phyloP scores from a whole-genome alignment of 1,284 basidiomycete species.

The Trametes hirsuta region DNA sequence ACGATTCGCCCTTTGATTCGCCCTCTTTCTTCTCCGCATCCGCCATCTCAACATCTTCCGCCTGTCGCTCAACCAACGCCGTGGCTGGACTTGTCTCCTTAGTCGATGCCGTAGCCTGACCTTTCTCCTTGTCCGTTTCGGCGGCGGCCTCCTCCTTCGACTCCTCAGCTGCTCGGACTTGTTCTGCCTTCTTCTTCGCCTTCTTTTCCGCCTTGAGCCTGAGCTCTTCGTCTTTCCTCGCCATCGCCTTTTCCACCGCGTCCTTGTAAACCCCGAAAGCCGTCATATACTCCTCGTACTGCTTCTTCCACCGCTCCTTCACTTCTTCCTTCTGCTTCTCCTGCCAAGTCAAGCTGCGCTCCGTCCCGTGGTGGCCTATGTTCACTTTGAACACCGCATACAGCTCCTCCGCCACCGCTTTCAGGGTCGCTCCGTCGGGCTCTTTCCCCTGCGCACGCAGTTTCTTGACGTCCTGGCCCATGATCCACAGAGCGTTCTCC shows the following conservation, averaged over 20 bases:
- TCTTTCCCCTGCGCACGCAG: not conserved
- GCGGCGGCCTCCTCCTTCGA: not conserved
- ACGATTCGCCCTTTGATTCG: no score
- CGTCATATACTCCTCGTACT: constrained; percentile 8
- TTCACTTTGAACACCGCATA: constrained; percentile 2
- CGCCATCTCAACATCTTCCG: no score
- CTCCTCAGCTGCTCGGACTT: not conserved
- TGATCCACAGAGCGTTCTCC: not conserved
- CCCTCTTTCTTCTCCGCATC: no score
- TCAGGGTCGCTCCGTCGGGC: not conserved
- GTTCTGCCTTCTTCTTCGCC: not conserved
- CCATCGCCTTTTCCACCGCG: not conserved
- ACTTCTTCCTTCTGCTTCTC: not conserved
- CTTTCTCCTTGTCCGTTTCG: not conserved
- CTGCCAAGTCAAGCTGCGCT: not conserved
- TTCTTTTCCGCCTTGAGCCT: not conserved
- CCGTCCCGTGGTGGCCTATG: not conserved
- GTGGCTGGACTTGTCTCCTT: not conserved
- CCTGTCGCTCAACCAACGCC: no score
- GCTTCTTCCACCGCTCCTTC: not conserved
- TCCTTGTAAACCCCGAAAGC: not conserved
- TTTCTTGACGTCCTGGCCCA: not conserved
- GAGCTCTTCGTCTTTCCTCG: not conserved
- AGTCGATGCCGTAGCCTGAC: not conserved
- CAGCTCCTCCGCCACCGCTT: constrained; percentile 5